Evolutionary conservation across 176 grass and related monocot species (phyloP).

Genomic region (Puccinellia tenuiflora): DNA sequence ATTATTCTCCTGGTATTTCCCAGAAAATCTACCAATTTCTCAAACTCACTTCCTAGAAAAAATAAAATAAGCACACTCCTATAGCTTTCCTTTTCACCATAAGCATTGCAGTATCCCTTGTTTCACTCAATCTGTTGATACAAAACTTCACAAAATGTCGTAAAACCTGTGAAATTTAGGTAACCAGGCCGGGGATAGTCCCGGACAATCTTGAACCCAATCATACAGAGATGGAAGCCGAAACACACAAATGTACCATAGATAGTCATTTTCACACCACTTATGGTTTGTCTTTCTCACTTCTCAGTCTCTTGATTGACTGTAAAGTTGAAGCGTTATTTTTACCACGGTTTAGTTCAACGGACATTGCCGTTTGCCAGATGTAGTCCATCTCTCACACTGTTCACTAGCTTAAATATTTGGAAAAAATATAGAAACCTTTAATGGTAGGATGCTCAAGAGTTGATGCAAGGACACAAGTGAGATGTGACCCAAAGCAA

Average conservation of each 20-base stretch:
- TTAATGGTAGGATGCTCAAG: neutral
- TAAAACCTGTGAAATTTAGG: neutral
- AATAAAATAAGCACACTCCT: no score
- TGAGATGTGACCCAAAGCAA: neutral
- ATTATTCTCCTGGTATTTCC: neutral
- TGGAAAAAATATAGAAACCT: neutral
- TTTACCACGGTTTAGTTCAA: neutral
- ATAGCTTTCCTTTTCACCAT: neutral
- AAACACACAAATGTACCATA: neutral
- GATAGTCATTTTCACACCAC: neutral
- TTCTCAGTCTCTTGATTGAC: neutral
- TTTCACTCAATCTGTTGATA: neutral
- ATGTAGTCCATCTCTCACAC: neutral
- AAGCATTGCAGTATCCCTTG: neutral
- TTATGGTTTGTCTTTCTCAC: neutral
- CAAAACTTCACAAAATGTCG: neutral
- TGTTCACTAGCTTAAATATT: neutral
- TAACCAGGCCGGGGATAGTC: neutral
- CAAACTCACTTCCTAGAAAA: neutral
- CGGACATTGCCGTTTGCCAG: neutral
- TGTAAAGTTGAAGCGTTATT: neutral
- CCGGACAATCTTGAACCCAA: neutral
- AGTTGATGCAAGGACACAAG: neutral
- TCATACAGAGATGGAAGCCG: neutral
- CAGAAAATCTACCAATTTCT: neutral